A percentile compares a stretch with the other conserved stretches of the same genome.
Conservation (phyloP, 2,329 filamentous ascomycete genomes). For the Fusarium phyllophilum region DNA sequence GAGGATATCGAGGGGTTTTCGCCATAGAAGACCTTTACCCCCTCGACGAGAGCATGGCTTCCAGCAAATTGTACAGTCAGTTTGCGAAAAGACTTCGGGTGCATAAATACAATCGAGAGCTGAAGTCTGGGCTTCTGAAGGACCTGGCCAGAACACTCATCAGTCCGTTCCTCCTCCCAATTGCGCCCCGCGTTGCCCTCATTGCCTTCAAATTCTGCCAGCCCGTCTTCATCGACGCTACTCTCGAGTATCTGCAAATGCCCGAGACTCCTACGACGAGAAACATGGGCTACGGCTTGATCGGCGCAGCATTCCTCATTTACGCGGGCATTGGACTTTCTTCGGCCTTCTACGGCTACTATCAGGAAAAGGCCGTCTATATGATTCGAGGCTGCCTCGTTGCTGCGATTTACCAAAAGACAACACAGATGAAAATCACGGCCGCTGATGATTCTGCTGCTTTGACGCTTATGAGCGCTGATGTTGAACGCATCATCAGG, state of each 20-base stretch:
- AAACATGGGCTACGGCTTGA: slow-evolving; percentile 54
- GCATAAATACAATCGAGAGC: slow-evolving; percentile 38
- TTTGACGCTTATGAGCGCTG: slow-evolving; percentile 60
- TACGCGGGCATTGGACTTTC: slow-evolving; percentile 55
- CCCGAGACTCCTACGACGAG: slow-evolving; percentile 22
- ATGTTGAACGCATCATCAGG: slow-evolving; percentile 55
- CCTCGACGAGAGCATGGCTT: slow-evolving; percentile 45
- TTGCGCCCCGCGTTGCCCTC: slow-evolving; percentile 51
- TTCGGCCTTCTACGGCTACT: slow-evolving; percentile 53
- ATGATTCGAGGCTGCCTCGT: slow-evolving; percentile 50
- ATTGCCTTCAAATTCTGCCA: slow-evolving; percentile 56
- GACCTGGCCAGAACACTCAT: slow-evolving; percentile 46
- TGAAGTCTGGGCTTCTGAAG: slow-evolving; percentile 45
- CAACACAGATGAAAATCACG: slow-evolving; percentile 45
- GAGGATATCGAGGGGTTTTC: slow-evolving; percentile 51
- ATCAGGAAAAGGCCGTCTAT: slow-evolving; percentile 46
- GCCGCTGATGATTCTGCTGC: slow-evolving; percentile 52
- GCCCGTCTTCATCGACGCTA: slow-evolving; percentile 55
- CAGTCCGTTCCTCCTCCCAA: slow-evolving; percentile 48
- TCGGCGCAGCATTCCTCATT: slow-evolving; percentile 53
- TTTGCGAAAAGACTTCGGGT: slow-evolving; percentile 36
- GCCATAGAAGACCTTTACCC: slow-evolving; percentile 49
- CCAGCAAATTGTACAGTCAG: slow-evolving; percentile 27
- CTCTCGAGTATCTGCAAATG: slow-evolving; percentile 49
- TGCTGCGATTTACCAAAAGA: slow-evolving; percentile 49